These are phyloP conservation scores for Chaetomium tenue DNA, from an alignment of 495 filamentous ascomycete species.

Conservation along the genomic window DNA sequence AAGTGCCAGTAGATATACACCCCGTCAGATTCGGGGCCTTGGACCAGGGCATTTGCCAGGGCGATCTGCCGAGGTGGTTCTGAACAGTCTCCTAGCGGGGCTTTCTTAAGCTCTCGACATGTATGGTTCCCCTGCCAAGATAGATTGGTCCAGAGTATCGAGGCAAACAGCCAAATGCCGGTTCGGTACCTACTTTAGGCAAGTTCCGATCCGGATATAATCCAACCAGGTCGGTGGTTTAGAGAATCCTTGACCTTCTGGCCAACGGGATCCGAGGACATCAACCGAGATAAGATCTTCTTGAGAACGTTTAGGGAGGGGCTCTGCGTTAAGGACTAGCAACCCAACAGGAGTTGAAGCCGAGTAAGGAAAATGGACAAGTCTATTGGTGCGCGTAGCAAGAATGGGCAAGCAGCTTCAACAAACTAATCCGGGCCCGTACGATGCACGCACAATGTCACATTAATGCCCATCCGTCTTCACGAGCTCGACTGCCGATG, in stretches of 20 bases:
- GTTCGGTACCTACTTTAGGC: background rate
- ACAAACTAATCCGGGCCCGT: too few species aligned
- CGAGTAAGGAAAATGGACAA: too few species aligned
- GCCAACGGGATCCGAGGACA: too few species aligned
- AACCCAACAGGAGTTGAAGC: too few species aligned
- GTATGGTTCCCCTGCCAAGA: background rate
- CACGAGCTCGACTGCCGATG: slow-evolving; percentile 23
- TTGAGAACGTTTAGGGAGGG: too few species aligned
- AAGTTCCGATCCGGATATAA: slow-evolving; percentile 4
- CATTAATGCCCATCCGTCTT: background rate
- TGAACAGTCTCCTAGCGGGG: background rate
- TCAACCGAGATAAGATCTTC: too few species aligned
- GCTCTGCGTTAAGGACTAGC: too few species aligned
- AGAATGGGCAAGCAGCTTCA: too few species aligned
- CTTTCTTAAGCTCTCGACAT: background rate
- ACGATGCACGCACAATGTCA: too few species aligned
- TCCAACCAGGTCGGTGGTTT: background rate
- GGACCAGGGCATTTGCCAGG: background rate
- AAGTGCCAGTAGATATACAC: background rate
- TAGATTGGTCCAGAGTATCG: background rate
- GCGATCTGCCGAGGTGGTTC: background rate
- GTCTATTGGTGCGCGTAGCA: too few species aligned
- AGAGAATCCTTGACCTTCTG: too few species aligned
- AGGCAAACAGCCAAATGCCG: background rate
- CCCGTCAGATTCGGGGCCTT: background rate